phyloP scores from a whole-genome alignment of 1,284 basidiomycete genomes.

The Pseudozyma pruni region DNA sequence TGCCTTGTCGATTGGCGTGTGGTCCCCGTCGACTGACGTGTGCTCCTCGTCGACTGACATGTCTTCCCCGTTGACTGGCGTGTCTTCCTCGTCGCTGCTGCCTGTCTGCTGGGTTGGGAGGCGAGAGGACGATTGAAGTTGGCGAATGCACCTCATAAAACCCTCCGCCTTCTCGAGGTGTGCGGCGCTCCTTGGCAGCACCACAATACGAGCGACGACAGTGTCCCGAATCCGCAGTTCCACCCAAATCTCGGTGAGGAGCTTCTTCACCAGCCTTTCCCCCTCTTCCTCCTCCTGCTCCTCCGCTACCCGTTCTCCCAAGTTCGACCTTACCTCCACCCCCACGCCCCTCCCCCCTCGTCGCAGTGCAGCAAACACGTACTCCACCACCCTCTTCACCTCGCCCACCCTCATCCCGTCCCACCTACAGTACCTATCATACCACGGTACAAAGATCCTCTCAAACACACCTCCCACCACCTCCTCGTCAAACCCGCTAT shows the following conservation, averaged over 20 bases:
- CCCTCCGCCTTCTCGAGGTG: slow-evolving; percentile 5
- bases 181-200: neutral
- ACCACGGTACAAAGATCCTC: slow-evolving; percentile 31
- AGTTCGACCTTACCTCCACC: neutral
- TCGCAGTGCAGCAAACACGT: neutral
- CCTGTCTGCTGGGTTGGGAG: neutral
- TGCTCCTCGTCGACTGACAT: no score
- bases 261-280: slow-evolving; percentile 4
- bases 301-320: neutral
- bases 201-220: neutral
- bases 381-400: slow-evolving; percentile 9
- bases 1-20: no score
- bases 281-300: slow-evolving; percentile 3
- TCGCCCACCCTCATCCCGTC: slow-evolving; percentile 16
- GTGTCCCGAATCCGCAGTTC: neutral
- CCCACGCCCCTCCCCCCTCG: neutral
- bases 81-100: neutral
- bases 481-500: slow-evolving; percentile 34
- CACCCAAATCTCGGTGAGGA: slow-evolving; percentile 7
- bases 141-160: neutral
- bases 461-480: slow-evolving; percentile 18
- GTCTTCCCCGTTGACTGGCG: no score
- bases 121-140: no score
- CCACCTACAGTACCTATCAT: slow-evolving; percentile 15
- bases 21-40: no score